Evolutionary conservation across 2,329 filamentous ascomycete genomes (phyloP).

Genomic region (Domatiomyces globalis): DNA sequence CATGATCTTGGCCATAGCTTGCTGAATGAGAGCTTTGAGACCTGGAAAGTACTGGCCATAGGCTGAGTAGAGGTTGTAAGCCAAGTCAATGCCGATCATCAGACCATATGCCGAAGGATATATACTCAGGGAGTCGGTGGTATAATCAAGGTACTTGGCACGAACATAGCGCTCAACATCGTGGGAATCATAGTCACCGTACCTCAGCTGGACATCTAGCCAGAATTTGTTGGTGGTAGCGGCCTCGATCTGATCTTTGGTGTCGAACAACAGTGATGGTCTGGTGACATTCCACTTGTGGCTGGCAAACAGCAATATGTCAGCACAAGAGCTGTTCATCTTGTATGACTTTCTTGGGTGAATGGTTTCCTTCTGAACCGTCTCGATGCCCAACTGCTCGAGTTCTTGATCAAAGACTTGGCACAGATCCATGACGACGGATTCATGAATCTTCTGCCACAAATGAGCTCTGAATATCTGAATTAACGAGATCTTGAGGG

Average conservation of each 20-base stretch:
- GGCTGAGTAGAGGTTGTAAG: slow-evolving; percentile 95
- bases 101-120: slow-evolving; percentile 93
- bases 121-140: slow-evolving; percentile 95
- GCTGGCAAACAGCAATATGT: slow-evolving; percentile 89
- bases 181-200: slow-evolving; percentile 97
- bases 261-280: slow-evolving; percentile 86
- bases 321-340: slow-evolving; percentile 99
- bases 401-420: slow-evolving; percentile 97
- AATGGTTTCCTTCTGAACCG: slow-evolving; percentile 97
- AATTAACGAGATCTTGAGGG: slow-evolving; percentile 91
- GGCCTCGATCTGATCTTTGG: slow-evolving; percentile 84
- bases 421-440: slow-evolving; percentile 95
- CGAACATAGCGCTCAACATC: slow-evolving; percentile 96
- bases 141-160: slow-evolving; percentile 97
- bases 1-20: slow-evolving; percentile 99
- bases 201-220: slow-evolving; percentile 91
- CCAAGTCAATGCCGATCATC: slow-evolving; percentile 95
- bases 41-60: slow-evolving; percentile 99
- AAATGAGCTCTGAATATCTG: slow-evolving; percentile 99
- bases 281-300: slow-evolving; percentile 98
- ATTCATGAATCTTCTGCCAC: slow-evolving; percentile 99
- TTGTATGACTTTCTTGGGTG: slow-evolving; percentile 99
- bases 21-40: slow-evolving; percentile 84
- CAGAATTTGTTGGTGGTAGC: slow-evolving; percentile 99
- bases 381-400: slow-evolving; percentile 89